phyloP scores from a whole-genome alignment of 1,284 basidiomycete species.

The Schizophyllum amplum region DNA sequence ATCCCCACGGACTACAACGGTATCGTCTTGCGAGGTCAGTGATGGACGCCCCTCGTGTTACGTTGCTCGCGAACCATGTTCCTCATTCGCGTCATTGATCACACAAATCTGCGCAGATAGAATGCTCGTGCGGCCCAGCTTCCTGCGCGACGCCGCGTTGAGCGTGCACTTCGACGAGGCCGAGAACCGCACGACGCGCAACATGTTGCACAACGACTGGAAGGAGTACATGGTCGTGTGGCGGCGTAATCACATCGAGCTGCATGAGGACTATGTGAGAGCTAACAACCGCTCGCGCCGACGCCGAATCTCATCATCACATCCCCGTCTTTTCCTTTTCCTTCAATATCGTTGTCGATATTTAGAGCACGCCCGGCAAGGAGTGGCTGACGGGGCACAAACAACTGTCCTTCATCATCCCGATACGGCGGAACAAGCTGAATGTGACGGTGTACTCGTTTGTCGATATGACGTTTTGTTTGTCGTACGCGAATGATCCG shows the following conservation, averaged over 20 bases:
- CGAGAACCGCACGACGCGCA: constrained; percentile 50
- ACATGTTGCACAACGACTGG: constrained; percentile 64
- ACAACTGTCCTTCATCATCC: constrained; percentile 61
- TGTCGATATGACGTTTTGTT: constrained; percentile 71
- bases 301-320: constrained; percentile 4
- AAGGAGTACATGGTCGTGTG: constrained; percentile 75
- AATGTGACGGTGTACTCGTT: constrained; percentile 74
- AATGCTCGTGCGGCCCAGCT: constrained; percentile 62
- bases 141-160: constrained; percentile 51
- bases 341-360: constrained; percentile 5
- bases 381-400: constrained; percentile 61
- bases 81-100: constrained; percentile 2
- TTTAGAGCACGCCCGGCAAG: constrained; percentile 42
- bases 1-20: constrained; percentile 29
- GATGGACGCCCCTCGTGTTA: too few relatives aligned
- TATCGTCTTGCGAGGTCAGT: constrained; percentile 55
- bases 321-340: too few relatives aligned
- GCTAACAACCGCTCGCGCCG: too few relatives aligned
- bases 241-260: constrained; percentile 64
- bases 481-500: constrained; percentile 44
- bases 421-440: constrained; percentile 50
- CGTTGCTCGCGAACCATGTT: too few relatives aligned
- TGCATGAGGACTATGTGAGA: constrained; percentile 74
- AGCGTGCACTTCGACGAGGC: constrained; percentile 58
- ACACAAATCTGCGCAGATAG: constrained; percentile 45